Base-by-base conservation (phyloP, 169 alveolate genomes). In the Plasmodium gaboni region DNA sequence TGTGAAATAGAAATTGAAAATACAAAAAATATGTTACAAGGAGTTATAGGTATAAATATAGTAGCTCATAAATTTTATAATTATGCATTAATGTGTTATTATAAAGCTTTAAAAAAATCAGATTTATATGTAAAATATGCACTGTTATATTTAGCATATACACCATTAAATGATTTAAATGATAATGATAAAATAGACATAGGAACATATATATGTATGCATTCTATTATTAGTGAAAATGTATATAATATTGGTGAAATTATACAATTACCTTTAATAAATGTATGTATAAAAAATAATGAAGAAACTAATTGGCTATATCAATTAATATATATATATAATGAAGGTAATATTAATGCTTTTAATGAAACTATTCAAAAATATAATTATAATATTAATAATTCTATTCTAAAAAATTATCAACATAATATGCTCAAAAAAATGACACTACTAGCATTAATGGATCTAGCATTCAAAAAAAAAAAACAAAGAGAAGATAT, bases 391-490 rank as follows among this genome's bases (percentile, higher is more conserved):
- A 69, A 83, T 83, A 83, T 83, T 17, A 53, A 83, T 24, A 83
- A 69, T 55, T 53, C 73, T 8, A 46, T 83, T 53, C 73, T 93
- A 8, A 88, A 91, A 13, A 89, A 93, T 6, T 64, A 74, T 61
- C 94, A 94, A 46, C 32, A 68, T 24, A 91, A 76, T 48, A 88
- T 94, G 85, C 13, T 91, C 19, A 71, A 89, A 26, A 94, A 94
- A 83, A 57, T 94, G 46, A 94, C 95, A 8, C 78, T 94, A 8
- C 88, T 94, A 13, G 94, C 96, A 2, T 88, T 94, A 24, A 92
- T 94, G 88, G 94, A 94, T 88, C 63, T 94, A 87, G 96, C 95
- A 5, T 94, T 94, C 88, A 87, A 91, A 53, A 94, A 92, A 69
- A 94, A 94, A 42, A 94, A 91, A 61, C 93, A 94, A 67, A 94